Evolutionary conservation across 106 monocot genomes (phyloP), one percentile per base, ranked within the genome.

Genomic region (Platanthera guangdongensis): DNA sequence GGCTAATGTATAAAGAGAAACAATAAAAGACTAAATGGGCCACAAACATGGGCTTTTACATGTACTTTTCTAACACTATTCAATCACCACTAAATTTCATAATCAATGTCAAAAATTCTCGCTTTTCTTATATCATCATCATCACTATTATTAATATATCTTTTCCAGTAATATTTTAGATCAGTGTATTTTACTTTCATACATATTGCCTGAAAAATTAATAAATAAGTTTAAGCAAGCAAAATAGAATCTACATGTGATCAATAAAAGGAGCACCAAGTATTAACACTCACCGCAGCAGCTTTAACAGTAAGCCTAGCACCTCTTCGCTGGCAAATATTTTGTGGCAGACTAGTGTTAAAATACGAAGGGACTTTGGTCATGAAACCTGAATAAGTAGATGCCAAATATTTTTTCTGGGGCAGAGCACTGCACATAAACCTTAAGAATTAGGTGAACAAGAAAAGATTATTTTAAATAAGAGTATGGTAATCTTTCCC

Each of bases 261-360:
- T 70, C 4, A 70, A 48, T 70, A 14, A 70, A 62, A 51, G 48
- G 10, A 25, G 28, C 15, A 79, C 51, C 3, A 71, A 12, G 19
- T 57, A 70, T 15, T 19, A 19, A 74, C 25, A 85, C 90, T 91
- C 79, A 93, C 96, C 54, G 72, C 65, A 63, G 86, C 83, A 86
- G 96, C 96, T 87, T 93, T 85, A 47, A 96, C 93, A 76, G 91
- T 77, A 81, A 96, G 65, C 49, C 84, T 59, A 74, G 87, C 80
- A 60, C 82, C 78, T 79, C 84, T 88, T 49, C 53, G 50, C 21
- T 47, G 81, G 15, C 65, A 71, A 63, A 67, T 63, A 57, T 78
- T 82, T 52, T 80, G 84, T 55, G 68, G 78, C 75, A 79, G 76
- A 55, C 78, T 82, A 78, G 55, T 71, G 28, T 82, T 85, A 18